These are phyloP conservation scores for Penicillium sp. DNA, from an alignment of 2,329 filamentous ascomycete species.

Conservation along the genomic window DNA sequence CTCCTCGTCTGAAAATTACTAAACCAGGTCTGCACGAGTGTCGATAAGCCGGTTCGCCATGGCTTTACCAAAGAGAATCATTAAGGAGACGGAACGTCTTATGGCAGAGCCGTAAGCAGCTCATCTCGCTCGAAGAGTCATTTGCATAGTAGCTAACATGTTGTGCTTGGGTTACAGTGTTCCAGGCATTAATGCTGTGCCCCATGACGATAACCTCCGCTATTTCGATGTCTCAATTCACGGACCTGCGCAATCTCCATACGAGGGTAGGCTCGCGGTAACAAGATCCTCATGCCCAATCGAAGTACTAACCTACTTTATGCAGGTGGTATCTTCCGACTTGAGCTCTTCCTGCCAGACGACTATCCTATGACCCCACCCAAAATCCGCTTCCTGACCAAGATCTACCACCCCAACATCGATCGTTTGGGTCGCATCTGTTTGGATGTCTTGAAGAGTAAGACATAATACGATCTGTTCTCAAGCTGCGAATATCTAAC, in stretches of 20 bases:
- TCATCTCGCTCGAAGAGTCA: not conserved
- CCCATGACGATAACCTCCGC: conserved; percentile 93
- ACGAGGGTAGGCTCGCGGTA: conserved; percentile 65
- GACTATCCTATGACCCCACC: conserved; percentile 99
- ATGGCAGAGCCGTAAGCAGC: conserved; percentile 85
- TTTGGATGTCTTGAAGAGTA: conserved; percentile 95
- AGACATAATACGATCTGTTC: conserved; percentile 26
- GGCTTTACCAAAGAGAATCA: conserved; percentile 91
- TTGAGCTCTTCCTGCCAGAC: conserved; percentile 95
- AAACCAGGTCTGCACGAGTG: conserved; percentile 11
- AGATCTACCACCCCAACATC: conserved; percentile 99
- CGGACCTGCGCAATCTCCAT: conserved; percentile 86
- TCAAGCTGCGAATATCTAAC: conserved; percentile 2
- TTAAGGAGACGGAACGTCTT: conserved; percentile 97
- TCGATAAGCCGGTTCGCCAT: conserved; percentile 32
- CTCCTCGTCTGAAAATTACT: not conserved
- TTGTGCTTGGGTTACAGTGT: conserved; percentile 59
- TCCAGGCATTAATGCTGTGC: conserved; percentile 90
- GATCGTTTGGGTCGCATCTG: conserved; percentile 97
- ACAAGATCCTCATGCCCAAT: not conserved
- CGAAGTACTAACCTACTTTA: conserved; percentile 7
- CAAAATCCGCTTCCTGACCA: conserved; percentile 97
- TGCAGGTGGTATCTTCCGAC: conserved; percentile 81
- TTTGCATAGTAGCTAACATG: not conserved
- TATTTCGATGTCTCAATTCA: conserved; percentile 99